Evolutionary conservation across 495 filamentous ascomycete genomes (phyloP).

Genomic region (Extremus antarcticus): DNA sequence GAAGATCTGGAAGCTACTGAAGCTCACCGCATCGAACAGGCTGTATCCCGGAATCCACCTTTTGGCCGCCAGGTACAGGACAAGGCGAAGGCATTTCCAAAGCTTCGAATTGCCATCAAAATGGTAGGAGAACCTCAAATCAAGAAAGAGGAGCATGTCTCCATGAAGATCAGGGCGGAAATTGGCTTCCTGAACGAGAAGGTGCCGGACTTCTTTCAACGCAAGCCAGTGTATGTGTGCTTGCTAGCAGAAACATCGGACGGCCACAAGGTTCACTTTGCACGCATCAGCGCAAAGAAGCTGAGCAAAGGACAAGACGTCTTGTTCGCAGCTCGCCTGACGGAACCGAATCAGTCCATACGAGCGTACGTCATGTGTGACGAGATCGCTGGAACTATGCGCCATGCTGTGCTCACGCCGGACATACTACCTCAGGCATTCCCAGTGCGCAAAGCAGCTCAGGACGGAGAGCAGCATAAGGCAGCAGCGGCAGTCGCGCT

Average conservation of each 20-base stretch:
- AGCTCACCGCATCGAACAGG: slow-evolving; percentile 60
- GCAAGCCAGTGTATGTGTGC: slow-evolving; percentile 53
- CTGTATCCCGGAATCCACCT: slow-evolving; percentile 69
- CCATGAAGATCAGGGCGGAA: slow-evolving; percentile 53
- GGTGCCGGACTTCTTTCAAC: slow-evolving; percentile 47
- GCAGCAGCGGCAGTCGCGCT: neutral
- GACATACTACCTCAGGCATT: slow-evolving; percentile 50
- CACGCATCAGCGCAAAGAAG: slow-evolving; percentile 58
- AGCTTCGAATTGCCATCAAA: slow-evolving; percentile 49
- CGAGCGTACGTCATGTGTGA: slow-evolving; percentile 75
- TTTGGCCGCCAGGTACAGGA: slow-evolving; percentile 64
- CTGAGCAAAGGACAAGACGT: slow-evolving; percentile 54
- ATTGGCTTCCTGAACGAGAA: slow-evolving; percentile 65
- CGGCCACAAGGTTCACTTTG: slow-evolving; percentile 65
- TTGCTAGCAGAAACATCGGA: slow-evolving; percentile 68
- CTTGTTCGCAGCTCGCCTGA: slow-evolving; percentile 49
- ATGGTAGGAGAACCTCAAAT: slow-evolving; percentile 36
- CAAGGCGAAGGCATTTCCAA: slow-evolving; percentile 60
- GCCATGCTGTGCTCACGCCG: slow-evolving; percentile 50
- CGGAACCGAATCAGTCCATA: slow-evolving; percentile 45
- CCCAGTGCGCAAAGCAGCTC: slow-evolving; percentile 24
- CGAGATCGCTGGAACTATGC: slow-evolving; percentile 75
- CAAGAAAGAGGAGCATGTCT: slow-evolving; percentile 37
- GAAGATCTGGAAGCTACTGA: slow-evolving; percentile 59
- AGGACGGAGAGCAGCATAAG: slow-evolving; percentile 3